These are phyloP conservation scores for Calvatia gigantea DNA, from an alignment of 768 basidiomycete species.

Conservation along the genomic window DNA sequence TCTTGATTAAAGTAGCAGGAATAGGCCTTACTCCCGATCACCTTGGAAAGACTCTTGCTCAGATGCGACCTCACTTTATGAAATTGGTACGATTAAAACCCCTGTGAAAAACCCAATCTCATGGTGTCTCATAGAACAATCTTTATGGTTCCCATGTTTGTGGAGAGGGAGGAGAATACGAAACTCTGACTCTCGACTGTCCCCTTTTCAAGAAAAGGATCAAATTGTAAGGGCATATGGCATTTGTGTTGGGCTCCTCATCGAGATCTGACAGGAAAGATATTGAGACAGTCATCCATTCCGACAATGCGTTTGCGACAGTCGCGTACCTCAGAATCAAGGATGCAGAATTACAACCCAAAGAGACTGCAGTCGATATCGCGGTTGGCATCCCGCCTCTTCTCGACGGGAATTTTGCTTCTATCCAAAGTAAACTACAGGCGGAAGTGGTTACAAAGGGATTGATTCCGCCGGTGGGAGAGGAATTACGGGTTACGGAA, in stretches of 20 bases:
- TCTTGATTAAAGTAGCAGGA: slow-evolving; percentile 95
- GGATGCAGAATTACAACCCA: slow-evolving; percentile 58
- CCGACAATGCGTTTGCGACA: slow-evolving; percentile 79
- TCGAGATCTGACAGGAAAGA: slow-evolving; percentile 40
- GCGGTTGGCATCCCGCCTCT: slow-evolving; percentile 43
- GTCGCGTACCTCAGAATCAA: slow-evolving; percentile 90
- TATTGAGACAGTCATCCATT: slow-evolving; percentile 70
- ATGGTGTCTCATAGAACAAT: slow-evolving; percentile 48
- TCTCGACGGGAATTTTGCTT: slow-evolving; percentile 40
- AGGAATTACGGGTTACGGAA: not conserved
- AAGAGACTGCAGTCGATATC: slow-evolving; percentile 25
- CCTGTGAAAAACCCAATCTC: not conserved
- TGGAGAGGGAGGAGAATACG: slow-evolving; percentile 98
- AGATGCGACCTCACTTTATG: slow-evolving; percentile 70
- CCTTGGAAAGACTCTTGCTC: slow-evolving; percentile 69
- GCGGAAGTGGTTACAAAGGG: not conserved
- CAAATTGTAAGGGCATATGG: slow-evolving; percentile 45
- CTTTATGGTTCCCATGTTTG: slow-evolving; percentile 91
- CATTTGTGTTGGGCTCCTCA: not conserved
- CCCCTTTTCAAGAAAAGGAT: slow-evolving; percentile 84
- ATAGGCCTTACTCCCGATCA: slow-evolving; percentile 79
- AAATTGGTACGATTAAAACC: slow-evolving; percentile 54
- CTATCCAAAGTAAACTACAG: not conserved
- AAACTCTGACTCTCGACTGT: slow-evolving; percentile 87
- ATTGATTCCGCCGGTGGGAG: not conserved